A percentile compares a stretch with the other conserved stretches of the same genome.
phyloP scores from a whole-genome alignment of 208 protist species.

The Tritrichomonas foetus region DNA sequence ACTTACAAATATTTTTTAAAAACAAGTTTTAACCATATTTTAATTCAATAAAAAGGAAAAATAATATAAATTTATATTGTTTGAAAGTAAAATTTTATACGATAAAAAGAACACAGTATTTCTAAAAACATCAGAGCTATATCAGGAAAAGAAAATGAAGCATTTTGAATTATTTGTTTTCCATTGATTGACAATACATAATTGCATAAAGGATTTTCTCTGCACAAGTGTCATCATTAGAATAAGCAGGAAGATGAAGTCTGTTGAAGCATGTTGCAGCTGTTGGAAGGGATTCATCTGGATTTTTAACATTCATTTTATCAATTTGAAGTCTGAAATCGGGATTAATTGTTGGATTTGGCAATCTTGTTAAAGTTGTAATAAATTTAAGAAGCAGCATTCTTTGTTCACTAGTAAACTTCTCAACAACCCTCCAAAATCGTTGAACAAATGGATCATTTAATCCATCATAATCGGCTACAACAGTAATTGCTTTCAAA shows the following conservation, averaged over 20 bases:
- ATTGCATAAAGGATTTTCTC: background rate
- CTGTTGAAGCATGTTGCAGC: background rate
- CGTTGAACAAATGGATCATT: background rate
- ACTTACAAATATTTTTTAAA: no score
- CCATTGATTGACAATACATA: background rate
- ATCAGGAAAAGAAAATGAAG: background rate
- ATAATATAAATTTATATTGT: no score
- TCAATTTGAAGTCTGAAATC: background rate
- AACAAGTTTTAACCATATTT: no score
- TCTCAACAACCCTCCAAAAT: background rate
- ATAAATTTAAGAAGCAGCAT: background rate
- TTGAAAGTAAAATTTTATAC: no score
- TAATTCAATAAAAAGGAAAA: no score
- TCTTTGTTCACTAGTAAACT: background rate
- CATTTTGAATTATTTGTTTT: background rate
- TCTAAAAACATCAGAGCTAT: background rate
- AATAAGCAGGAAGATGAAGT: background rate
- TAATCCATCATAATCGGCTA: background rate
- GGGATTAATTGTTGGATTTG: background rate
- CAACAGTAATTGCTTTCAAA: background rate
- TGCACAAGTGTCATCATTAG: background rate
- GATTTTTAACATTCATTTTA: background rate
- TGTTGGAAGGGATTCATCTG: background rate
- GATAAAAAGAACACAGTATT: no score
- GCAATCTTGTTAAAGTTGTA: slow-evolving; percentile 4